These are phyloP conservation scores for Teunomyces gatunensis DNA, from an alignment of 805 yeast species.

Conservation along the genomic window DNA sequence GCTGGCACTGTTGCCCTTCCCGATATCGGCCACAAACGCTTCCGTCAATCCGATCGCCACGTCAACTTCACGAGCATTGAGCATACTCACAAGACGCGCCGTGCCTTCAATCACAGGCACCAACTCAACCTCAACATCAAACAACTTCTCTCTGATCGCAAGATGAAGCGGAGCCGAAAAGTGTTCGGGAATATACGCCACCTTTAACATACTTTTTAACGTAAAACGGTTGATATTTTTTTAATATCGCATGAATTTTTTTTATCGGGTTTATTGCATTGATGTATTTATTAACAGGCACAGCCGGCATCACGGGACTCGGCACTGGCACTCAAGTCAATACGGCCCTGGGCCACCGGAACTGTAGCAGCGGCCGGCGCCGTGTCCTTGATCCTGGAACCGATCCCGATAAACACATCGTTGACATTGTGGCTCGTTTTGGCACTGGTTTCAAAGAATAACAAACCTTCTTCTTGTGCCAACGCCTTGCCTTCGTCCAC, in stretches of 20 bases:
- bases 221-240: not conserved
- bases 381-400: constrained; percentile 72
- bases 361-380: constrained; percentile 5
- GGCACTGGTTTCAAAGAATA: constrained; percentile 94
- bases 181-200: constrained; percentile 91
- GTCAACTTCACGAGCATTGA: constrained; percentile 63
- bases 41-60: constrained; percentile 88
- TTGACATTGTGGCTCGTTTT: constrained; percentile 86
- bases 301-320: constrained; percentile 14
- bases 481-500: constrained; percentile 81
- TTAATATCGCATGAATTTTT: not conserved
- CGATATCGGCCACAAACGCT: constrained; percentile 81
- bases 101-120: constrained; percentile 82
- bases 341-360: constrained; percentile 23
- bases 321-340: constrained; percentile 29
- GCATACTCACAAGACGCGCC: constrained; percentile 77
- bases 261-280: too few species aligned
- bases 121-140: constrained; percentile 54
- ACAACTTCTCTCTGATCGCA: constrained; percentile 61
- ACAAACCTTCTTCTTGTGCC: constrained; percentile 86
- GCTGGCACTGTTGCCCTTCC: constrained; percentile 56
- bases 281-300: constrained; percentile 15
- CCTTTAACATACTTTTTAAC: constrained; percentile 32
- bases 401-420: constrained; percentile 88
- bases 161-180: constrained; percentile 83